Percentiles rank a stretch among this genome's conserved stretches.
Evolutionary conservation across 768 basidiomycete genomes (phyloP).

Genomic region (Russula foetens): DNA sequence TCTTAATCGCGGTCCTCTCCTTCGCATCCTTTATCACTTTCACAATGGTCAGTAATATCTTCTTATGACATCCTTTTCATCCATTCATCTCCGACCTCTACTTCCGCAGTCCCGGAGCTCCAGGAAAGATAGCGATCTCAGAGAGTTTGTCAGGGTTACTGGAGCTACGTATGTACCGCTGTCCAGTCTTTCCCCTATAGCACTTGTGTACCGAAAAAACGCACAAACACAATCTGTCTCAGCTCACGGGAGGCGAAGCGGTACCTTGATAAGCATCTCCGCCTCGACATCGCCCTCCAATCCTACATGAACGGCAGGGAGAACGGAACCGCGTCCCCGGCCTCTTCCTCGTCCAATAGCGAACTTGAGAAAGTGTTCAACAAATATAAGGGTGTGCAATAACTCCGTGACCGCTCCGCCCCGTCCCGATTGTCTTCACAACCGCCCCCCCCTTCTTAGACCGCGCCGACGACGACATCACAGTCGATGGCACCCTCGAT

Average conservation of each 20-base stretch:
- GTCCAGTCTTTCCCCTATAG: neutral
- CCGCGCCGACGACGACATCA: conserved; percentile 52
- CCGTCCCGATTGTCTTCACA: neutral
- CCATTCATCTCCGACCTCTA: neutral
- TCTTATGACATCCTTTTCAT: no score
- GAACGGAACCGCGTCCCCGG: neutral
- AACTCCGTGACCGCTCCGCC: neutral
- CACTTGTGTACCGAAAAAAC: neutral
- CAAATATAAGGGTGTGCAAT: conserved; percentile 34
- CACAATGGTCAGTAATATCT: conserved; percentile 5
- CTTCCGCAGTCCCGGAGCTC: conserved; percentile 9
- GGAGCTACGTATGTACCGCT: conserved; percentile 15
- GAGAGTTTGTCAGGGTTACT: conserved; percentile 12
- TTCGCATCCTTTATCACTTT: neutral
- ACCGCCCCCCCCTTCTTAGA: conserved; percentile 31
- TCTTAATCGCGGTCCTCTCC: neutral
- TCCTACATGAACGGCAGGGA: conserved; percentile 57
- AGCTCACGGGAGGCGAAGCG: conserved; percentile 51
- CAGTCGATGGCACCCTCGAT: conserved; percentile 71
- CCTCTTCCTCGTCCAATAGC: conserved; percentile 24
- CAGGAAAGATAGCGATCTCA: conserved; percentile 10
- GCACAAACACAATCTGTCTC: neutral
- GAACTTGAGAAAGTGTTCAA: conserved; percentile 36
- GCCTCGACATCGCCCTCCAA: conserved; percentile 65
- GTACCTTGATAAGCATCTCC: conserved; percentile 62